Percentiles rank a stretch among this genome's conserved stretches.
These are phyloP conservation scores for Xylaria nigripes DNA, from an alignment of 495 filamentous ascomycete genomes.

Conservation along the genomic window DNA sequence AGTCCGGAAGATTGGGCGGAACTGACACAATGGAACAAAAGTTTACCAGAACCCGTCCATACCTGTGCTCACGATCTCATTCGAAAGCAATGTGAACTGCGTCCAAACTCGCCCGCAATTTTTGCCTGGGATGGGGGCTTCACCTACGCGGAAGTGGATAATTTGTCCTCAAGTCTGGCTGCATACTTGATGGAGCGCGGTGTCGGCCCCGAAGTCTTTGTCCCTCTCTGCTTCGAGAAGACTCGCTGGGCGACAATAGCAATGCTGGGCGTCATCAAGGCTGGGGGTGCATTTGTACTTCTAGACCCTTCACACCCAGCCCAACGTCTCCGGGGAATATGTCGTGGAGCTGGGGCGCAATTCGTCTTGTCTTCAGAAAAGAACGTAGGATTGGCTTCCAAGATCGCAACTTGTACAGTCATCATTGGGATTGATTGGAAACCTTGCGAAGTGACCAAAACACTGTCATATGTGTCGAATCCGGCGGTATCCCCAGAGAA, in stretches of 20 bases:
- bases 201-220: constrained; percentile 41
- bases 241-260: constrained; percentile 47
- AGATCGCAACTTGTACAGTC: not conserved
- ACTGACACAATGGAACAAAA: not conserved
- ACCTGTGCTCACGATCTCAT: constrained; percentile 44
- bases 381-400: not conserved
- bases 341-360: not conserved
- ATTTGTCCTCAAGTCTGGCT: constrained; percentile 17
- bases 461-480: not conserved
- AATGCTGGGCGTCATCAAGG: constrained; percentile 50
- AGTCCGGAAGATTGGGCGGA: not conserved
- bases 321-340: not conserved
- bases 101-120: constrained; percentile 39
- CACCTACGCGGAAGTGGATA: constrained; percentile 41
- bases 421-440: not conserved
- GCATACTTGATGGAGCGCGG: constrained; percentile 36
- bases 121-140: constrained; percentile 50
- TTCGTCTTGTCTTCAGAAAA: not conserved
- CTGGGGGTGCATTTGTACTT: constrained; percentile 51
- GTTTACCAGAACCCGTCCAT: not conserved
- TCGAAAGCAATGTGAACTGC: constrained; percentile 25
- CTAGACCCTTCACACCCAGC: constrained; percentile 52
- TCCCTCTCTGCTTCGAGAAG: constrained; percentile 53
- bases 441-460: not conserved
- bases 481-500: not conserved